Percentiles rank a stretch among this genome's conserved stretches.
These are phyloP conservation scores for Penicillium hesseltinei DNA, from an alignment of 2,329 filamentous ascomycete genomes.

Conservation along the genomic window DNA sequence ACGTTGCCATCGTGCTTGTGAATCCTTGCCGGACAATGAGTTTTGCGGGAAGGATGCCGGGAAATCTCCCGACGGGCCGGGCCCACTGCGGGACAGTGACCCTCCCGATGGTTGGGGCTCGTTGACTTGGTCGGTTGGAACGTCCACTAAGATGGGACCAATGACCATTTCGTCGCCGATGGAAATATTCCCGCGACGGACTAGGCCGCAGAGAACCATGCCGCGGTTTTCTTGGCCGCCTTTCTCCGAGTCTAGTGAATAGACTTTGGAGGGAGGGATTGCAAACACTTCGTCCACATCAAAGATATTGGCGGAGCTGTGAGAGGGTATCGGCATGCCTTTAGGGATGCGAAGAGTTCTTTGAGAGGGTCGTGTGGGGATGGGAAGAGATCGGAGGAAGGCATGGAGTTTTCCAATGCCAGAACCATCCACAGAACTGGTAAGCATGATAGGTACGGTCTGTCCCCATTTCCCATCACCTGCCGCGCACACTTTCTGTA, in stretches of 20 bases:
- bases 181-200: conserved; percentile 73
- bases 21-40: conserved; percentile 43
- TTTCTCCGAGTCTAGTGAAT: conserved; percentile 41
- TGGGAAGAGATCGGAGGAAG: conserved; percentile 71
- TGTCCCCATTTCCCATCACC: conserved; percentile 41
- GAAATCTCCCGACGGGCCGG: conserved; percentile 33
- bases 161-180: conserved; percentile 76
- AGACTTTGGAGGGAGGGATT: conserved; percentile 62
- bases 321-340: conserved; percentile 20
- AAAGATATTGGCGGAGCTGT: conserved; percentile 67
- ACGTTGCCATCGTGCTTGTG: conserved; percentile 71
- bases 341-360: conserved; percentile 22
- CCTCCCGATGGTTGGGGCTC: conserved; percentile 25
- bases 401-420: conserved; percentile 82
- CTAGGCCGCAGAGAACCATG: conserved; percentile 78
- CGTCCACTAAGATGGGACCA: conserved; percentile 64
- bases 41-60: conserved; percentile 33
- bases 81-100: conserved; percentile 30
- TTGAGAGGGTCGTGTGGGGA: conserved; percentile 51
- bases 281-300: conserved; percentile 90
- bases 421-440: conserved; percentile 79
- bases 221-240: conserved; percentile 52
- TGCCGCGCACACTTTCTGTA: conserved; percentile 54
- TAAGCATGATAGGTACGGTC: conserved; percentile 79
- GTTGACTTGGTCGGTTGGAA: conserved; percentile 53